These are phyloP conservation scores for Cetraspora pellucida DNA, from an alignment of 192 early-diverging fungal genomes.

Conservation along the genomic window DNA sequence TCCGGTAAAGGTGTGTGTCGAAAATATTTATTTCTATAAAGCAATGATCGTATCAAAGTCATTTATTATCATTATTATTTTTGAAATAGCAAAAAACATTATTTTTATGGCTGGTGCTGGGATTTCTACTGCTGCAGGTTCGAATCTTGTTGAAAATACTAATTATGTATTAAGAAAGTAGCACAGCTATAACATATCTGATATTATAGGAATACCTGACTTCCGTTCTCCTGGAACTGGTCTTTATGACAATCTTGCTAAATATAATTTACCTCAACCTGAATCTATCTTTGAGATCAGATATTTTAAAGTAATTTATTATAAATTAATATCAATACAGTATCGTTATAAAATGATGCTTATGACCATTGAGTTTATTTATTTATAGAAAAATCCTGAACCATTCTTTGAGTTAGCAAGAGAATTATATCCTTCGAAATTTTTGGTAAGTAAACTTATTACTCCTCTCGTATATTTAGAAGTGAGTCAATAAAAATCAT, in stretches of 20 bases:
- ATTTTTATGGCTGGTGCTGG: constrained; percentile 94
- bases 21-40: not conserved
- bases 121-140: constrained; percentile 74
- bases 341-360: not conserved
- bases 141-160: not conserved
- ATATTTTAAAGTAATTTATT: constrained; percentile 69
- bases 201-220: constrained; percentile 73
- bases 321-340: not conserved
- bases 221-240: constrained; percentile 92
- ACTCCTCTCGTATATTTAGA: not conserved
- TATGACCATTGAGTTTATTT: constrained; percentile 9
- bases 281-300: constrained; percentile 94
- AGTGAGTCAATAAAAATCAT: too few relatives aligned
- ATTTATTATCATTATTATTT: not conserved
- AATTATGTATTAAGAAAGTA: not conserved
- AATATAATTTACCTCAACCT: constrained; percentile 89
- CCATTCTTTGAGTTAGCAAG: constrained; percentile 89
- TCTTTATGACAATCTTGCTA: constrained; percentile 86
- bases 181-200: constrained; percentile 33
- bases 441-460: constrained; percentile 40
- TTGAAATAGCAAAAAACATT: constrained; percentile 59
- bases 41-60: not conserved
- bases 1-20: constrained; percentile 42
- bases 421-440: constrained; percentile 87
- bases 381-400: constrained; percentile 66